Evolutionary conservation across 495 filamentous ascomycete genomes (phyloP).

Genomic region (Tricharina praecox): DNA sequence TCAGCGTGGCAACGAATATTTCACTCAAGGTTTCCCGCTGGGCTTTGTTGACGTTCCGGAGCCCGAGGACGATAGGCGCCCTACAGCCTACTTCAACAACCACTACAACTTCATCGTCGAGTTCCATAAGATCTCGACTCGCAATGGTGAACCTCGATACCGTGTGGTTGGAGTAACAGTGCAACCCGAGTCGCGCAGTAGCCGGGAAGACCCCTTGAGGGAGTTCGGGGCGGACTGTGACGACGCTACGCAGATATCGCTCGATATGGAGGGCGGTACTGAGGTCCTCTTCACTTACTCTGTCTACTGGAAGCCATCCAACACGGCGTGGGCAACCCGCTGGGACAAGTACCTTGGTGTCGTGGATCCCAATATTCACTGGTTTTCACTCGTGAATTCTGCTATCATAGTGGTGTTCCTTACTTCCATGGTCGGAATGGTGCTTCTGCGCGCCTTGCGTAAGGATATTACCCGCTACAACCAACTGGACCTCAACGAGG

Average conservation of each 20-base stretch:
- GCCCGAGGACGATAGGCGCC: conserved; percentile 6
- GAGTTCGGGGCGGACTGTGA: conserved; percentile 35
- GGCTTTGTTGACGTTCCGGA: conserved; percentile 36
- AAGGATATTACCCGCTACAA: conserved; percentile 97
- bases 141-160: conserved; percentile 42
- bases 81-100: conserved; percentile 49
- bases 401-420: conserved; percentile 85
- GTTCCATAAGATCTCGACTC: conserved; percentile 53
- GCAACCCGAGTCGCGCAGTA: conserved; percentile 52
- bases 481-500: conserved; percentile 79
- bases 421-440: conserved; percentile 72
- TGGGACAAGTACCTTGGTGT: conserved; percentile 98
- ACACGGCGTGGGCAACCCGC: conserved; percentile 80
- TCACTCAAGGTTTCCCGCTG: conserved; percentile 74
- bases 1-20: conserved; percentile 49
- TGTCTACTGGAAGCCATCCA: conserved; percentile 64
- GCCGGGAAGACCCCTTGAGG: conserved; percentile 39
- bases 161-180: conserved; percentile 86
- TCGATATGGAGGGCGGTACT: conserved; percentile 52
- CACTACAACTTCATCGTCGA: conserved; percentile 91
- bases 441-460: conserved; percentile 66
- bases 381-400: conserved; percentile 92
- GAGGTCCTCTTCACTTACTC: conserved; percentile 75
- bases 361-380: conserved; percentile 90
- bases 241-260: conserved; percentile 33